phyloP scores from a whole-genome alignment of 305 asterid species.

The Withania somnifera region DNA sequence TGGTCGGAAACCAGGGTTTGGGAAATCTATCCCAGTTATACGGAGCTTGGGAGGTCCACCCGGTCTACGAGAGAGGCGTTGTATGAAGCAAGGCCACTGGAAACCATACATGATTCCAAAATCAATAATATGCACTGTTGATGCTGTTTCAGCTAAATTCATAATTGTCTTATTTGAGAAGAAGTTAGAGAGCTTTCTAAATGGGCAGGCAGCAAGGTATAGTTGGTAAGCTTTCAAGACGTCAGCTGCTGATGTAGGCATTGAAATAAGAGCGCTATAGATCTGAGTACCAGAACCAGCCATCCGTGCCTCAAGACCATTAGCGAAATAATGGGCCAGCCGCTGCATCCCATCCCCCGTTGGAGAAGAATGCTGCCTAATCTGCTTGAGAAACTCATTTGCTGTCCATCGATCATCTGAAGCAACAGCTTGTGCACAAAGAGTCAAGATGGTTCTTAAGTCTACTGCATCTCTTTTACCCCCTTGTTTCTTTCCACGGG shows the following conservation, averaged over 20 bases:
- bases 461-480: constrained; percentile 51
- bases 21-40: constrained; percentile 76
- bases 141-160: constrained; percentile 40
- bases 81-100: constrained; percentile 84
- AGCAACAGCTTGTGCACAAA: constrained; percentile 83
- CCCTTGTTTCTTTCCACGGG: constrained; percentile 47
- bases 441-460: constrained; percentile 63
- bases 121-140: constrained; percentile 67
- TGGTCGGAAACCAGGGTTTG: constrained; percentile 87
- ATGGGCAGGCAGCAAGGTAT: constrained; percentile 74
- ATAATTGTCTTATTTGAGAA: constrained; percentile 60
- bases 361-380: constrained; percentile 54
- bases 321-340: constrained; percentile 61
- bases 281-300: constrained; percentile 81
- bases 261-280: constrained; percentile 31
- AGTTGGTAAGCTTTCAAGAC: constrained; percentile 77
- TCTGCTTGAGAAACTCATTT: constrained; percentile 59
- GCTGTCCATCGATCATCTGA: constrained; percentile 62
- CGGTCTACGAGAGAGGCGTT: constrained; percentile 46
- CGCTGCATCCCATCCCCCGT: constrained; percentile 81
- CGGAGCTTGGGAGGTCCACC: constrained; percentile 84
- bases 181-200: constrained; percentile 61
- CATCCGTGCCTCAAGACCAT: constrained; percentile 92
- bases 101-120: constrained; percentile 76
- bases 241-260: constrained; percentile 63